Percentiles rank a stretch among this genome's conserved stretches.
Conservation (phyloP, 768 basidiomycete genomes). For the Mycena belliarum region DNA sequence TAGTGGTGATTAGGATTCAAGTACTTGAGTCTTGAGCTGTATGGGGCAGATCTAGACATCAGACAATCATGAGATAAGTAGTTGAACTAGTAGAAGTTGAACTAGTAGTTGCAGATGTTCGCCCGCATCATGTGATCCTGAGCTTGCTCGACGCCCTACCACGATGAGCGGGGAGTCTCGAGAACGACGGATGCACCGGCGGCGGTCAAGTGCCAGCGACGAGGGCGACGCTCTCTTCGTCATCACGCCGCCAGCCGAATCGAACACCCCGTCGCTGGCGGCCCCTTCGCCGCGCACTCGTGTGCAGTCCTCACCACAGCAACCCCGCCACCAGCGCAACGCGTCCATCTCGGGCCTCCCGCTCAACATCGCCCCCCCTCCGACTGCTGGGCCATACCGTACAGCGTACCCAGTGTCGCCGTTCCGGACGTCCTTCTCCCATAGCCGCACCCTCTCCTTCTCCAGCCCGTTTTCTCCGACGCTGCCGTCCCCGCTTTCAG, state of each 20-base stretch:
- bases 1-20: too few species aligned
- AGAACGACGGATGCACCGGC: conserved; percentile 11
- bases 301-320: conserved; percentile 30
- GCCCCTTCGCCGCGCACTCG: conserved; percentile 26
- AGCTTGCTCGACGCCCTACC: not conserved
- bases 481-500: conserved; percentile 52
- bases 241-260: conserved; percentile 24
- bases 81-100: too few species aligned
- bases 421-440: conserved; percentile 36
- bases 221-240: conserved; percentile 22
- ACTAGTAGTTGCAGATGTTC: too few species aligned
- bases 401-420: conserved; percentile 34
- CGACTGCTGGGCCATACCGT: conserved; percentile 33
- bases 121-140: not conserved
- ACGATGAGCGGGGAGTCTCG: conserved; percentile 9
- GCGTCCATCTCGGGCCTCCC: conserved; percentile 28
- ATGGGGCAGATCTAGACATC: too few species aligned
- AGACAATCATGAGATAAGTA: too few species aligned
- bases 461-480: conserved; percentile 53
- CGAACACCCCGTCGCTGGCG: not conserved
- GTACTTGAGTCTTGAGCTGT: too few species aligned
- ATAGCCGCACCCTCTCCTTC: conserved; percentile 49
- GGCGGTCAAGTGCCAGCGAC: conserved; percentile 18
- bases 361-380: conserved; percentile 22
- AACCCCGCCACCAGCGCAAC: conserved; percentile 25